A percentile compares a stretch with the other conserved stretches of the same genome.
These are phyloP conservation scores for Lenzites betulinus DNA, from an alignment of 768 basidiomycete species.

Conservation along the genomic window DNA sequence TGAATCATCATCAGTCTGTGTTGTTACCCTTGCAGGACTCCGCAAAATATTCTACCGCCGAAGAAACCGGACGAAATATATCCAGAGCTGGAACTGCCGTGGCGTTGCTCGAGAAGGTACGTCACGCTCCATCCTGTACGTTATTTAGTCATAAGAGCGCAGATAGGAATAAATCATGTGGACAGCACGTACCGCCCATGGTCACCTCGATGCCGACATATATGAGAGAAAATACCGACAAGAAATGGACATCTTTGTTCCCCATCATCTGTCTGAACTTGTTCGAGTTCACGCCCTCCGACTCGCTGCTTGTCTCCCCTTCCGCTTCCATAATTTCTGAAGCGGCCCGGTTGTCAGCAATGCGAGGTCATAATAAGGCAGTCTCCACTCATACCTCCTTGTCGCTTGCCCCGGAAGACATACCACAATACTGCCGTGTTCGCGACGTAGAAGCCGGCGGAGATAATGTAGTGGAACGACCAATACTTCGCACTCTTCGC, in stretches of 20 bases:
- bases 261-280: constrained; percentile 38
- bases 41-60: constrained; percentile 27
- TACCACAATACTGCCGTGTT: constrained; percentile 21
- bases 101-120: constrained; percentile 41
- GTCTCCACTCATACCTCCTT: constrained; percentile 37
- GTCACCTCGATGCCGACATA: constrained; percentile 48
- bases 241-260: constrained; percentile 37
- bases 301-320: constrained; percentile 19
- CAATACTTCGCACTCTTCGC: constrained; percentile 41
- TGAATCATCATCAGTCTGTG: neutral
- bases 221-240: constrained; percentile 42
- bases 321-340: constrained; percentile 33
- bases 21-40: no score
- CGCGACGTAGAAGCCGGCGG: constrained; percentile 27
- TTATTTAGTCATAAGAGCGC: neutral
- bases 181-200: constrained; percentile 37
- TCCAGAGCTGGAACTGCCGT: constrained; percentile 40
- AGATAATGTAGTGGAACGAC: constrained; percentile 48
- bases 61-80: constrained; percentile 48
- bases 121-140: constrained; percentile 47
- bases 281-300: constrained; percentile 28
- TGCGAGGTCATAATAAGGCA: no score
- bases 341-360: neutral
- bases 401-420: constrained; percentile 32
- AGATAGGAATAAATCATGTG: neutral